Conservation (phyloP, 768 basidiomycete genomes). For the Favolaschia claudopus region DNA sequence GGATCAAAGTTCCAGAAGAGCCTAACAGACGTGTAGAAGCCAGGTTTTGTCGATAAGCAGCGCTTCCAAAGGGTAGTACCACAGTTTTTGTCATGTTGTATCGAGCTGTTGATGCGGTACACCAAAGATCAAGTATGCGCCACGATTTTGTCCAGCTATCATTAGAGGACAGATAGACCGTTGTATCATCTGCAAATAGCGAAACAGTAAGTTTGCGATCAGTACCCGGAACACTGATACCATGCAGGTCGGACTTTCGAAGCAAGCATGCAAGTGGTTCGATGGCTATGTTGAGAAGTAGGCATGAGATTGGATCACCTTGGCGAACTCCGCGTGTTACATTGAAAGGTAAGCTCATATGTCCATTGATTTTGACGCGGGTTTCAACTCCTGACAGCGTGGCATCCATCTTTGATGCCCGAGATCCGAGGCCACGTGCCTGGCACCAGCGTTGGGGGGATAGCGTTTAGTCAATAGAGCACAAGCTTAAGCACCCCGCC, state of each 20-base stretch:
- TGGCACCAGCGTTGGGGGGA: too few species aligned
- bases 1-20: background rate
- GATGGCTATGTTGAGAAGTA: background rate
- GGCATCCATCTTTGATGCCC: too few species aligned
- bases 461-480: too few species aligned
- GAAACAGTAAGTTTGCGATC: slow-evolving; percentile 7
- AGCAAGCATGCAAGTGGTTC: slow-evolving; percentile 31
- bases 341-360: background rate
- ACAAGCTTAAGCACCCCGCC: too few species aligned
- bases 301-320: background rate
- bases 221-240: slow-evolving; percentile 19
- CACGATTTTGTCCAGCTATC: slow-evolving; percentile 1
- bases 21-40: background rate
- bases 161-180: slow-evolving; percentile 12
- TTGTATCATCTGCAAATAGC: slow-evolving; percentile 39
- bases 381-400: background rate
- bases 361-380: background rate
- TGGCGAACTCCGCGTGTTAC: background rate
- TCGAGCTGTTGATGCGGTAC: background rate
- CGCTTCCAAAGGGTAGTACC: slow-evolving; percentile 12
- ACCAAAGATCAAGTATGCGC: slow-evolving; percentile 12
- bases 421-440: too few species aligned
- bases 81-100: slow-evolving; percentile 33
- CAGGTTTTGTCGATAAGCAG: background rate
- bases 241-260: slow-evolving; percentile 21